Percentiles rank a stretch among this genome's conserved stretches.
These are phyloP conservation scores for Artemisia tridentata DNA, from an alignment of 129 eudicot species.

Conservation along the genomic window DNA sequence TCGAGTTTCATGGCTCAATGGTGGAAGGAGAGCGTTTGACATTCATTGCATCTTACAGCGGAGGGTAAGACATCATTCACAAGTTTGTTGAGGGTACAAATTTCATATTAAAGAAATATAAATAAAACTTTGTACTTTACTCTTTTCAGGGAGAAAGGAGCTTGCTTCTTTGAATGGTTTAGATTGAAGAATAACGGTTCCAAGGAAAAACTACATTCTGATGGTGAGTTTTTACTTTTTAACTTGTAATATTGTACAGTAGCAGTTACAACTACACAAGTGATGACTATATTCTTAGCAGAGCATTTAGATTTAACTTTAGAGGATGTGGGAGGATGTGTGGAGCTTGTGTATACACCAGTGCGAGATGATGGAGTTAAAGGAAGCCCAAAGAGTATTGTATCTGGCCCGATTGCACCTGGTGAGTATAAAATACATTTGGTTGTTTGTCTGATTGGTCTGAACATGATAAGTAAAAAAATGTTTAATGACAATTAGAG, in stretches of 20 bases:
- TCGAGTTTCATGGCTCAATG: constrained; percentile 68
- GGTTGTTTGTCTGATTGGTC: no score
- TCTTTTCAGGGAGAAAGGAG: constrained; percentile 71
- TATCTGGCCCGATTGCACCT: constrained; percentile 62
- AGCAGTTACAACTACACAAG: background rate
- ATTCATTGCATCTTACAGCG: constrained; percentile 73
- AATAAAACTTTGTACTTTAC: background rate
- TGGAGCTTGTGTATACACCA: constrained; percentile 80
- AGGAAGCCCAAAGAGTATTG: constrained; percentile 53
- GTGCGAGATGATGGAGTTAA: constrained; percentile 78
- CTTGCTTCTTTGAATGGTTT: constrained; percentile 79
- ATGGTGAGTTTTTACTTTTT: constrained; percentile 40
- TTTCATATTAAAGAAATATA: background rate
- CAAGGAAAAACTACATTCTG: constrained; percentile 58
- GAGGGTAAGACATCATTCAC: constrained; percentile 60
- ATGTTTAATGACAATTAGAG: no score
- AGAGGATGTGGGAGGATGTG: constrained; percentile 68
- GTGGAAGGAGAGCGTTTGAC: constrained; percentile 70
- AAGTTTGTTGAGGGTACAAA: constrained; percentile 4
- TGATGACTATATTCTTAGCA: constrained; percentile 33
- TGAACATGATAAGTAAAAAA: no score
- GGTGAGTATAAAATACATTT: constrained; percentile 39
- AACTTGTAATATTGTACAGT: background rate
- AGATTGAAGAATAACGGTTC: constrained; percentile 58
- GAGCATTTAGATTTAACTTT: constrained; percentile 61